Evolutionary conservation across 1,284 basidiomycete genomes (phyloP).

Genomic region (Puccinia triticina): DNA sequence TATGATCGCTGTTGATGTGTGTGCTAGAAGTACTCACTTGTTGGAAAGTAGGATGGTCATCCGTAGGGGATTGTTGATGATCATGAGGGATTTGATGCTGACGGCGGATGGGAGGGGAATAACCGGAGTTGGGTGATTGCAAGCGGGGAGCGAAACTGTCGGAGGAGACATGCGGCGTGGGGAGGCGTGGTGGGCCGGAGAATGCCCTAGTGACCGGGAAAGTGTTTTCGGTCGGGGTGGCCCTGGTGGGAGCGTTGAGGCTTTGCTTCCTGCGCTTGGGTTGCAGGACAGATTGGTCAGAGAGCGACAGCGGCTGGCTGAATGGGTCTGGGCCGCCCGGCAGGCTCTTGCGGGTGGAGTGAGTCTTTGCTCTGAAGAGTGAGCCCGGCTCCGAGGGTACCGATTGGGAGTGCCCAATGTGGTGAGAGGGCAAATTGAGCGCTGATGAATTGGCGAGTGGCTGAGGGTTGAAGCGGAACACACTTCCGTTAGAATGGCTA

Average conservation of each 20-base stretch:
- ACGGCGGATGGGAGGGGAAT: not conserved
- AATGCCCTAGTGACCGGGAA: not conserved
- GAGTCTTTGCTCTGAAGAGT: not conserved
- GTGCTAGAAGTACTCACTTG: not conserved
- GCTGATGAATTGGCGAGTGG: not conserved
- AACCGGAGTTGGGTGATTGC: not conserved
- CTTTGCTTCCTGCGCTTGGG: slow-evolving; percentile 12
- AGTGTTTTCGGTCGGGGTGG: not conserved
- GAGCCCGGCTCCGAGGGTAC: not conserved
- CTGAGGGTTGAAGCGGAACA: not conserved
- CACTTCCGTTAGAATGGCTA: not conserved
- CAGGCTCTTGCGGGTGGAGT: not conserved
- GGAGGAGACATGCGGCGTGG: not conserved
- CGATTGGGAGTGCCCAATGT: not conserved
- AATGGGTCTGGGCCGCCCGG: slow-evolving; percentile 17
- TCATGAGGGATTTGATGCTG: not conserved
- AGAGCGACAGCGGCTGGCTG: not conserved
- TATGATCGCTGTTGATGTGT: not conserved
- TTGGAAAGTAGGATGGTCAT: not conserved
- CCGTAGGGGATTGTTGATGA: not conserved
- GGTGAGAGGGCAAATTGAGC: not conserved
- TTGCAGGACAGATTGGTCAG: not conserved
- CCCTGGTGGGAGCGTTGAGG: not conserved
- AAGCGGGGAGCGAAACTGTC: not conserved
- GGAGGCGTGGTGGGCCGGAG: not conserved